phyloP scores from a whole-genome alignment of 257 asterid genomes.

The Solanum gracilifrons region DNA sequence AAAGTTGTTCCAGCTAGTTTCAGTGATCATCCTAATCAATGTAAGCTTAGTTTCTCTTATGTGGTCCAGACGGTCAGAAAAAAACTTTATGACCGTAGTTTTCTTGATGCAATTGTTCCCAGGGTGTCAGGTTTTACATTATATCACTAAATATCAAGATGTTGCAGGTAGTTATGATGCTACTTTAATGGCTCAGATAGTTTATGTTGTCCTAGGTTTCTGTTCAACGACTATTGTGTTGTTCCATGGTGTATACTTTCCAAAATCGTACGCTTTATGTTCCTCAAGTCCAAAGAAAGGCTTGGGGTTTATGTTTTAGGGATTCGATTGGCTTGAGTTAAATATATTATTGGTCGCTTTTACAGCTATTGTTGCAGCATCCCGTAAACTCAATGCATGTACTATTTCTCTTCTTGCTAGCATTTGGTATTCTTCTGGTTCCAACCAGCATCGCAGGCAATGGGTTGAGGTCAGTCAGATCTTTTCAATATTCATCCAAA shows the following conservation, averaged over 20 bases:
- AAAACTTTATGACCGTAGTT: conserved; percentile 14
- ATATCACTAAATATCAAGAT: conserved; percentile 31
- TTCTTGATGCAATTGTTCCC: conserved; percentile 38
- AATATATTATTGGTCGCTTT: conserved; percentile 63
- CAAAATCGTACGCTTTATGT: conserved; percentile 1
- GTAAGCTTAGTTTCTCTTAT: conserved; percentile 24
- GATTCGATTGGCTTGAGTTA: neutral
- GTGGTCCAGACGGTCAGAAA: conserved; percentile 17
- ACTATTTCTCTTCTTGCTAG: conserved; percentile 38
- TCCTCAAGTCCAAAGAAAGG: neutral
- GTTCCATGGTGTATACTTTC: conserved; percentile 59
- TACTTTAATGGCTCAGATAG: conserved; percentile 41
- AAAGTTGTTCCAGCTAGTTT: conserved; percentile 41
- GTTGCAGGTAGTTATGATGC: conserved; percentile 26
- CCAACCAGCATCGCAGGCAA: conserved; percentile 28
- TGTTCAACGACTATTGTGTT: conserved; percentile 31
- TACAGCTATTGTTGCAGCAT: conserved; percentile 75
- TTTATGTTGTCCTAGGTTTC: conserved; percentile 47
- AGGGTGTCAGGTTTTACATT: conserved; percentile 30
- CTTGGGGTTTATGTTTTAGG: neutral
- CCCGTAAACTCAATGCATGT: conserved; percentile 60
- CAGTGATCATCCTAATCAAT: conserved; percentile 34
- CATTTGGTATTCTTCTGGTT: conserved; percentile 24
- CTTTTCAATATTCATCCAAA: neutral
- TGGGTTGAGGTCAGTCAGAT: conserved; percentile 72